phyloP scores from a whole-genome alignment of 2,329 filamentous ascomycete species.

The Ophiostoma himal-ulmi region DNA sequence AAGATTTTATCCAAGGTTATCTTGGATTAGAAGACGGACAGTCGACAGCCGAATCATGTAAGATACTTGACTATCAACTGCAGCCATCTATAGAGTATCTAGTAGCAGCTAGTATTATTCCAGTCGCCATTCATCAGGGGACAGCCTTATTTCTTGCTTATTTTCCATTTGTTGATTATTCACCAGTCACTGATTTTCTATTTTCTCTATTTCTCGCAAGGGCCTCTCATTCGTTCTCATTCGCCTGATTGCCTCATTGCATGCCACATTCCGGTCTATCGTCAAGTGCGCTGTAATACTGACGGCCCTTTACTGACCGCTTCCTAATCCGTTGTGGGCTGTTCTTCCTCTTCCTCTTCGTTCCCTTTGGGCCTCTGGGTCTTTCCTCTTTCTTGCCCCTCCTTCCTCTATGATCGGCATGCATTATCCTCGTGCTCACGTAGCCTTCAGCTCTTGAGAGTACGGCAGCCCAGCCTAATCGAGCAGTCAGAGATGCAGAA shows the following conservation, averaged over 20 bases:
- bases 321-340: neutral
- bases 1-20: neutral
- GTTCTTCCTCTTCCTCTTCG: neutral
- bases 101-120: neutral
- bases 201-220: neutral
- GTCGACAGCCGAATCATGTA: neutral
- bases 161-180: neutral
- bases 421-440: neutral
- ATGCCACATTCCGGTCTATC: neutral
- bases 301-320: neutral
- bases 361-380: neutral
- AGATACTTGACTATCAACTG: neutral
- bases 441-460: neutral
- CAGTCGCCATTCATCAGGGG: neutral
- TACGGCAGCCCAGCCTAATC: neutral
- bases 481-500: neutral
- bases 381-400: too few relatives aligned
- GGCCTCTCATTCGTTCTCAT: neutral
- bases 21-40: neutral
- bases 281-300: neutral
- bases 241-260: neutral
- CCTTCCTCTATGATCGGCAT: neutral
- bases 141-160: neutral
- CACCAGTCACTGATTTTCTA: neutral
- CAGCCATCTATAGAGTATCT: neutral